Evolutionary conservation across 1,284 basidiomycete genomes (phyloP).

Genomic region (Malassezia globosa): DNA sequence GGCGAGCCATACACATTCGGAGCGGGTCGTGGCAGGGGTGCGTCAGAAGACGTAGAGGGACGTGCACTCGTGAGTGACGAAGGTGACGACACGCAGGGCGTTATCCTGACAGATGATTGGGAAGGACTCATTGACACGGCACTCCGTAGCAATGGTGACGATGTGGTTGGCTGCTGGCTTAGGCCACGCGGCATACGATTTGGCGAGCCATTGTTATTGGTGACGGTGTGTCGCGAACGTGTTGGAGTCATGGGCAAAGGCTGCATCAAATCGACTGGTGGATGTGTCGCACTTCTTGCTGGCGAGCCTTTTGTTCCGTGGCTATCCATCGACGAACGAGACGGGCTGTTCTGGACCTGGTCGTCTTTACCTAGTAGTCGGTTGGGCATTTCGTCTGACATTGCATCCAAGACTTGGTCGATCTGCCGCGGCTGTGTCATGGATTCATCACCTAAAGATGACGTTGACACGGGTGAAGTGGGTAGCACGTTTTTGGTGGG

Average conservation of each 20-base stretch:
- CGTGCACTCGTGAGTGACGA: not conserved
- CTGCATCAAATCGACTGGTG: no score
- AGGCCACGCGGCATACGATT: not conserved
- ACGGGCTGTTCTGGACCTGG: not conserved
- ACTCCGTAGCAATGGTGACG: not conserved
- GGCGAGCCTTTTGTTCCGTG: no score
- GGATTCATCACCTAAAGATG: not conserved
- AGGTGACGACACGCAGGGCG: not conserved
- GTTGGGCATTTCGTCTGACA: not conserved
- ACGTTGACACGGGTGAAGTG: no score
- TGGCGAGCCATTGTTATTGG: no score
- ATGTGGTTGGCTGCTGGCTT: not conserved
- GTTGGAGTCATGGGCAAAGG: not conserved
- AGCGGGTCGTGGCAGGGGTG: not conserved
- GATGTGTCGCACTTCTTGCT: no score
- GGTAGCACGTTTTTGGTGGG: not conserved
- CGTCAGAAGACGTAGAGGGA: not conserved
- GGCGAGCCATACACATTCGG: conserved; percentile 10
- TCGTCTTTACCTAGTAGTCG: not conserved
- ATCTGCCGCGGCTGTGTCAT: conserved; percentile 1
- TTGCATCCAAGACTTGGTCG: not conserved
- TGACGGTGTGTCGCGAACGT: not conserved
- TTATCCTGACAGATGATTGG: not conserved
- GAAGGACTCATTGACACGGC: not conserved
- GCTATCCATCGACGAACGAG: not conserved